These are phyloP conservation scores for Lecanoromycetidae sp. DNA, from an alignment of 2,329 filamentous ascomycete genomes.

Conservation along the genomic window DNA sequence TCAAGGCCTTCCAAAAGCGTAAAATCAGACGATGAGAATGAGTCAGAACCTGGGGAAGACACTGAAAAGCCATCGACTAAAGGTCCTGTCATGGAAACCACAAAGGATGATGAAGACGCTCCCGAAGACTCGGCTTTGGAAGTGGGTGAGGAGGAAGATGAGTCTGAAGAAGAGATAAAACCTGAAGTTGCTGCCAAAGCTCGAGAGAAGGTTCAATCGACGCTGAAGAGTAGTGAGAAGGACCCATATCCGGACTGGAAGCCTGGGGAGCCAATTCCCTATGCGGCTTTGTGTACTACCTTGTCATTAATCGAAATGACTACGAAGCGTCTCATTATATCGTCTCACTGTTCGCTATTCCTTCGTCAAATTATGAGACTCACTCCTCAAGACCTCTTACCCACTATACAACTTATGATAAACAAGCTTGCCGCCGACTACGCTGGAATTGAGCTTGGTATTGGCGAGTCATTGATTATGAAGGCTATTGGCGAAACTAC, in stretches of 20 bases:
- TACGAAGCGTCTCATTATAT: constrained; percentile 77
- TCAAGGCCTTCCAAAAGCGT: too few species aligned
- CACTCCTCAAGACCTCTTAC: constrained; percentile 74
- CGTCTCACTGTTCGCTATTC: constrained; percentile 80
- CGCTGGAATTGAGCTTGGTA: constrained; percentile 91
- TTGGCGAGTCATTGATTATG: constrained; percentile 96
- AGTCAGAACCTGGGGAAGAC: too few species aligned
- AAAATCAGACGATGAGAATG: too few species aligned
- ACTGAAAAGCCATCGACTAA: too few species aligned
- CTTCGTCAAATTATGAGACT: constrained; percentile 86
- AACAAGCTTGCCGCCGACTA: constrained; percentile 97
- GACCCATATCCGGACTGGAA: constrained; percentile 96
- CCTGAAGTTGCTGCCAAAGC: constrained; percentile 61
- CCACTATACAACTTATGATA: constrained; percentile 88
- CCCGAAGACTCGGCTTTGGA: constrained; percentile 31
- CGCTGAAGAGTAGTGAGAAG: constrained; percentile 54
- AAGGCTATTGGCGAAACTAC: constrained; percentile 94
- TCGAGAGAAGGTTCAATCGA: constrained; percentile 67
- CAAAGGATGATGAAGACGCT: constrained; percentile 24
- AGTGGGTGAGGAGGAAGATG: constrained; percentile 39
- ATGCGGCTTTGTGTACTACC: constrained; percentile 84
- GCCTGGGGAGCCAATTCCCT: constrained; percentile 75
- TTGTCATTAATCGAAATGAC: constrained; percentile 94
- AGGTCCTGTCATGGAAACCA: neutral
- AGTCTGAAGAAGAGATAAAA: constrained; percentile 48